These are phyloP conservation scores for Nephelium lappaceum DNA, from an alignment of 345 rosid genomes.

Conservation along the genomic window DNA sequence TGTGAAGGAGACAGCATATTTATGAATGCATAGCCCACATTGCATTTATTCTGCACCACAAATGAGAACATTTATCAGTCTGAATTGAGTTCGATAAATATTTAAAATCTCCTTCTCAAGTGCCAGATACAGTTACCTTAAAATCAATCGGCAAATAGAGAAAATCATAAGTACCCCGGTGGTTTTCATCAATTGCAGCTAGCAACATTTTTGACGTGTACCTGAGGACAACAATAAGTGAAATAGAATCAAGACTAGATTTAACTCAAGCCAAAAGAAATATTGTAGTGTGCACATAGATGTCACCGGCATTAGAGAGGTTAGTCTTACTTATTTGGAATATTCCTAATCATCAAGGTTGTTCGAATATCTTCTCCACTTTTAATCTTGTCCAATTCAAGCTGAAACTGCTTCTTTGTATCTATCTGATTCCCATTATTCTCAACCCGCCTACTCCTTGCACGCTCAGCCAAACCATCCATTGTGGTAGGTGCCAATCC, in stretches of 20 bases:
- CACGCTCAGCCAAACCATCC: conserved; percentile 68
- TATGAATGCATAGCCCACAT: conserved; percentile 83
- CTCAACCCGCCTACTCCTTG: conserved; percentile 62
- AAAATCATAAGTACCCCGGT: conserved; percentile 67
- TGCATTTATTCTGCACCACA: conserved; percentile 75
- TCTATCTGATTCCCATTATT: conserved; percentile 60
- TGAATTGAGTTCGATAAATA: conserved; percentile 9
- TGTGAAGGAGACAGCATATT: conserved; percentile 75
- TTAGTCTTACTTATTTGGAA: conserved; percentile 58
- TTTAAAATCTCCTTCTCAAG: conserved; percentile 15
- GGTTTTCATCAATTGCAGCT: conserved; percentile 73
- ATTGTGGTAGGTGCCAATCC: conserved; percentile 47
- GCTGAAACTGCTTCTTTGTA: conserved; percentile 76
- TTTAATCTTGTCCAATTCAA: conserved; percentile 76
- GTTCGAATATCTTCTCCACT: conserved; percentile 66
- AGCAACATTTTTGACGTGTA: conserved; percentile 80
- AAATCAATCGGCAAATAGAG: conserved; percentile 80
- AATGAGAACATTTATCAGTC: conserved; percentile 24
- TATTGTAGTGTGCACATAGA: neutral
- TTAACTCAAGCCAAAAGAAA: neutral
- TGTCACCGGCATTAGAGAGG: conserved; percentile 10
- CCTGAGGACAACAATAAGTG: conserved; percentile 33
- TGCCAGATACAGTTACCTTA: conserved; percentile 51
- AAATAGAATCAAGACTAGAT: conserved; percentile 8
- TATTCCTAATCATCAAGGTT: conserved; percentile 67